Evolutionary conservation across 305 asterid genomes (phyloP).

Genomic region (Solanum hybrid): DNA sequence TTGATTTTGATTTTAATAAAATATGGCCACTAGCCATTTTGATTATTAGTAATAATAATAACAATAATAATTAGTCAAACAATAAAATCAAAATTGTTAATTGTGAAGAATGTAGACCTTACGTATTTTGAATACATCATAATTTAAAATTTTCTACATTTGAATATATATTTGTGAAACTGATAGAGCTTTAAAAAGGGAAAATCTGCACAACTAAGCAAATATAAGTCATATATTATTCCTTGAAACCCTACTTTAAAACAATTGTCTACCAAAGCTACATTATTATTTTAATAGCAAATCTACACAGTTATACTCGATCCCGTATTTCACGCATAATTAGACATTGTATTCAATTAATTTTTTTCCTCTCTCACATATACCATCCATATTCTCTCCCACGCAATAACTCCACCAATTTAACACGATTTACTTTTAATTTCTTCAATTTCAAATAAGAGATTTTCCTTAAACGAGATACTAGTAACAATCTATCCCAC

Average conservation of each 20-base stretch:
- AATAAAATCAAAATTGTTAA: too few relatives aligned
- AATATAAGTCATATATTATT: not conserved
- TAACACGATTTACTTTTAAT: not conserved
- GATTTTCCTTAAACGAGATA: not conserved
- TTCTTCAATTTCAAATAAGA: not conserved
- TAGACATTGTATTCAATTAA: not conserved
- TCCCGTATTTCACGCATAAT: not conserved
- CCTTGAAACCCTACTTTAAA: not conserved
- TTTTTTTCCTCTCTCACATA: not conserved
- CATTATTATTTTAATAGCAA: not conserved
- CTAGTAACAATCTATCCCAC: not conserved
- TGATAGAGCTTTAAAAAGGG: not conserved
- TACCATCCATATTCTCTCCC: not conserved
- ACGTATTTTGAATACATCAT: not conserved
- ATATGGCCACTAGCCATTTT: not conserved
- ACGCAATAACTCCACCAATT: not conserved
- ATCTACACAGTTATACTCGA: not conserved
- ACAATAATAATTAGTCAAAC: not conserved
- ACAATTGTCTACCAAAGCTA: not conserved
- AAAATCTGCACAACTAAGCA: not conserved
- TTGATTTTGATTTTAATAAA: too few relatives aligned
- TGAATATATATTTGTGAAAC: not conserved
- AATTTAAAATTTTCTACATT: not conserved
- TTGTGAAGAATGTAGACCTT: not conserved
- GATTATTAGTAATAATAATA: not conserved